Evolutionary conservation across 257 asterid species (phyloP).

Genomic region (Solanum pimpinellifolium): DNA sequence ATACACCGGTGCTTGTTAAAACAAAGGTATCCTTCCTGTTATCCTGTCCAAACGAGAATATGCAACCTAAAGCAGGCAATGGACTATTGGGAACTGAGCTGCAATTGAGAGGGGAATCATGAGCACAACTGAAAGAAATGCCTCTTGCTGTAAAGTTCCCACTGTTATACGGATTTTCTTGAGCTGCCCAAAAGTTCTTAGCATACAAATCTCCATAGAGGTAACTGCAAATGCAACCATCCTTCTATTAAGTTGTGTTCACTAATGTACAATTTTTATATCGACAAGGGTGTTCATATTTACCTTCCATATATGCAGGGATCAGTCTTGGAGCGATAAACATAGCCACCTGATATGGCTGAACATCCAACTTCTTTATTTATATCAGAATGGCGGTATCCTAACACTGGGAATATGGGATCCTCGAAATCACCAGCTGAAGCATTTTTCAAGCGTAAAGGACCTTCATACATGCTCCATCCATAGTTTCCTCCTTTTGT

Average conservation of each 20-base stretch:
- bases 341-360: constrained; percentile 73
- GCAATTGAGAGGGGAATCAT: constrained; percentile 69
- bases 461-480: constrained; percentile 86
- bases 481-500: constrained; percentile 92
- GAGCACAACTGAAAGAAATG: constrained; percentile 63
- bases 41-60: constrained; percentile 82
- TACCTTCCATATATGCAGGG: constrained; percentile 93
- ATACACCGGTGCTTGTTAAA: constrained; percentile 64
- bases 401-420: constrained; percentile 66
- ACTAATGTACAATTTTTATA: not conserved
- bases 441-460: constrained; percentile 30
- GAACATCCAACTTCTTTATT: constrained; percentile 70
- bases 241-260: not conserved
- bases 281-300: not conserved
- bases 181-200: constrained; percentile 62
- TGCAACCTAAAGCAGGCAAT: constrained; percentile 56
- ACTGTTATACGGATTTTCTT: constrained; percentile 58
- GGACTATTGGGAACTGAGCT: constrained; percentile 52
- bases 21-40: constrained; percentile 55
- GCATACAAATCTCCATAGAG: constrained; percentile 81
- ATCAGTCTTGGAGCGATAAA: constrained; percentile 74
- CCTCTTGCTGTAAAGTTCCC: constrained; percentile 61
- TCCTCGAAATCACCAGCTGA: constrained; percentile 44
- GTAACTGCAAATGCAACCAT: constrained; percentile 42
- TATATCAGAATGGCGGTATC: constrained; percentile 58